A percentile compares a stretch with the other conserved stretches of the same genome.
These are phyloP conservation scores for Mycena sp. DNA, from an alignment of 1,284 basidiomycete genomes.

Conservation along the genomic window DNA sequence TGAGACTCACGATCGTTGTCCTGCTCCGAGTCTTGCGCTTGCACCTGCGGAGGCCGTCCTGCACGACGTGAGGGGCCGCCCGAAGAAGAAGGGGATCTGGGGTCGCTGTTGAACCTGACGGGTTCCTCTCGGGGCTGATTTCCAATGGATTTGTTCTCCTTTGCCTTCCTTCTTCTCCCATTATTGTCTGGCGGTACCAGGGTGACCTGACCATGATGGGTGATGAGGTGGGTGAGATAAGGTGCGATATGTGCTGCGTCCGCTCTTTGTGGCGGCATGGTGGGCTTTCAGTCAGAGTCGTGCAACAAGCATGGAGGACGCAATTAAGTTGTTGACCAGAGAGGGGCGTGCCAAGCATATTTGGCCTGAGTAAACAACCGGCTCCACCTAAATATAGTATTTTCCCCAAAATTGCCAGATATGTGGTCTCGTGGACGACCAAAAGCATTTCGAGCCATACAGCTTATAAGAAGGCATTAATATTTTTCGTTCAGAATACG, in stretches of 20 bases:
- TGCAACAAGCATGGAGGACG: conserved; percentile 24
- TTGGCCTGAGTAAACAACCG: neutral
- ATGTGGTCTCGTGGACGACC: too few relatives aligned
- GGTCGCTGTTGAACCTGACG: conserved; percentile 11
- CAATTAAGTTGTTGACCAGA: neutral
- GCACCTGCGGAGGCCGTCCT: conserved; percentile 1
- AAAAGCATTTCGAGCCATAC: too few relatives aligned
- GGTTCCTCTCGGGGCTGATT: conserved; percentile 16
- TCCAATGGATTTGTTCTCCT: conserved; percentile 33
- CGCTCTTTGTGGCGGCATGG: conserved; percentile 52
- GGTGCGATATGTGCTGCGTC: conserved; percentile 63
- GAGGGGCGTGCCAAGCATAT: neutral
- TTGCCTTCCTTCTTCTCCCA: conserved; percentile 60
- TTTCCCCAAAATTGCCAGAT: neutral
- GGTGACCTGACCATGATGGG: conserved; percentile 62
- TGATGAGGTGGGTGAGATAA: conserved; percentile 65
- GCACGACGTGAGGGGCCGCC: neutral
- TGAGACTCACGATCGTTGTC: conserved; percentile 19
- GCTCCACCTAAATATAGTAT: conserved; percentile 4
- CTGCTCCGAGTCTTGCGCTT: conserved; percentile 1
- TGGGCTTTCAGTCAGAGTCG: conserved; percentile 17
- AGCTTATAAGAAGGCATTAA: too few relatives aligned
- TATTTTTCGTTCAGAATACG: too few relatives aligned
- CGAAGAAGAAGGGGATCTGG: neutral
- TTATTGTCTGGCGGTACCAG: conserved; percentile 62